These are phyloP conservation scores for Vitis rupestris DNA, from an alignment of 164 flowering plant species.

Conservation along the genomic window DNA sequence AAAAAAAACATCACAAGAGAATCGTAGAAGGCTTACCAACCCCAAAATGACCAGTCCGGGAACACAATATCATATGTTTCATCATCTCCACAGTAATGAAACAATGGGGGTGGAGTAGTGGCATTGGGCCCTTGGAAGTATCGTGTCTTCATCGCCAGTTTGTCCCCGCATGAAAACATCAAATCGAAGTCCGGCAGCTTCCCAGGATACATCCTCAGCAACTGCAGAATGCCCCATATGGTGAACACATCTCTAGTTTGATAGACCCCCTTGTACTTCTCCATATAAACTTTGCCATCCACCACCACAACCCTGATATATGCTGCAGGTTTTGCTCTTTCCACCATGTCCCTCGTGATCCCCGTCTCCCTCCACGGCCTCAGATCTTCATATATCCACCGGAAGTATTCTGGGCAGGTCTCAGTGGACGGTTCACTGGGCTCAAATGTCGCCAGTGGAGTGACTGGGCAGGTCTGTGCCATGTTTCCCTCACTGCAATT, in stretches of 20 bases:
- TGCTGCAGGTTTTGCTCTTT: conserved; percentile 21
- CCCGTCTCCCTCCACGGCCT: conserved; percentile 42
- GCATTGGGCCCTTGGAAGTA: conserved; percentile 15
- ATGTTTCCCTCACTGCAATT: too few species aligned
- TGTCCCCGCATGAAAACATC: conserved; percentile 42
- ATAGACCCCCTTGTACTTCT: conserved; percentile 21
- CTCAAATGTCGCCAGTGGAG: too few species aligned
- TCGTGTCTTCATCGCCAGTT: conserved; percentile 22
- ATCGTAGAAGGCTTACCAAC: conserved; percentile 44
- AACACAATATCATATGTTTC: conserved; percentile 35
- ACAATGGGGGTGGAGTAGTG: conserved; percentile 37
- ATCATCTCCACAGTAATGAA: conserved; percentile 36
- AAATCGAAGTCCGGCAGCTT: conserved; percentile 47
- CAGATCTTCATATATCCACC: conserved; percentile 61
- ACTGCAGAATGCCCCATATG: conserved; percentile 60
- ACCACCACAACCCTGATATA: conserved; percentile 35
- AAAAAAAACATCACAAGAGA: too few species aligned
- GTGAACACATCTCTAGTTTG: conserved; percentile 50
- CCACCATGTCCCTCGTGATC: conserved; percentile 44
- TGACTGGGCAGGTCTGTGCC: too few species aligned
- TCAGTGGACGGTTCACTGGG: background rate
- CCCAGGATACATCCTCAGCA: conserved; percentile 44
- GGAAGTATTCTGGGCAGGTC: conserved; percentile 46
- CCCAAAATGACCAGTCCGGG: conserved; percentile 81
- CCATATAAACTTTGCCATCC: conserved; percentile 36